These are phyloP conservation scores for Pichia sp. DNA, from an alignment of 1,139 yeast species.

Conservation along the genomic window DNA sequence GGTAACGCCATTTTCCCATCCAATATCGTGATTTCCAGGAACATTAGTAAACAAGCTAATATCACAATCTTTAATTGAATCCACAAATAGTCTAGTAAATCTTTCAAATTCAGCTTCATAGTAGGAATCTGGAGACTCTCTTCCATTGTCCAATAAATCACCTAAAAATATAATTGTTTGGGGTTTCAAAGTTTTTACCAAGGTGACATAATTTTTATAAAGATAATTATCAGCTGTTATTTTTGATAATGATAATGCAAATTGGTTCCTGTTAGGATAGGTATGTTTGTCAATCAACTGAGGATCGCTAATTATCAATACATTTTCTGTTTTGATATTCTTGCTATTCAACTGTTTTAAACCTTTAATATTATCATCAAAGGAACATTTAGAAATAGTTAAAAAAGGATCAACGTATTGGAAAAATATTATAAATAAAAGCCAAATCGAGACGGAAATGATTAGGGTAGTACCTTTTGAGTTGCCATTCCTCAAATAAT, in stretches of 20 bases:
- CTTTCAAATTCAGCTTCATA: conserved; percentile 35
- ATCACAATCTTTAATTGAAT: conserved; percentile 15
- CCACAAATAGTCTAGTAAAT: conserved; percentile 36
- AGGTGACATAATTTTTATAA: conserved; percentile 39
- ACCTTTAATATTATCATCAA: conserved; percentile 2
- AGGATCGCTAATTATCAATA: conserved; percentile 51
- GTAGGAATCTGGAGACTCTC: conserved; percentile 38
- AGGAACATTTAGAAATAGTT: conserved; percentile 12
- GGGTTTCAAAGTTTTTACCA: conserved; percentile 37
- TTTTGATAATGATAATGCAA: conserved; percentile 37
- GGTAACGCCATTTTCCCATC: conserved; percentile 46
- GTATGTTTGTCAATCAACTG: conserved; percentile 81
- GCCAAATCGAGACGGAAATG: not conserved
- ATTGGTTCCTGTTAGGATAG: conserved; percentile 41
- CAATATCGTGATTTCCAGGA: conserved; percentile 57
- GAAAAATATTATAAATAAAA: not conserved
- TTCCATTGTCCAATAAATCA: conserved; percentile 49
- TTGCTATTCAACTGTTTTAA: conserved; percentile 10
- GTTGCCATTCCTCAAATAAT: too few species aligned
- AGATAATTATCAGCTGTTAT: conserved; percentile 47
- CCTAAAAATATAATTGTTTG: conserved; percentile 46
- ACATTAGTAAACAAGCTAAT: conserved; percentile 31
- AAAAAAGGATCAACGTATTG: conserved; percentile 15
- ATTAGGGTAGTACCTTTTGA: not conserved
- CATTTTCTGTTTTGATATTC: not conserved